A percentile compares a stretch with the other conserved stretches of the same genome.
Conservation (phyloP, 352 stramenopile species). For the Pythium coloratum region DNA sequence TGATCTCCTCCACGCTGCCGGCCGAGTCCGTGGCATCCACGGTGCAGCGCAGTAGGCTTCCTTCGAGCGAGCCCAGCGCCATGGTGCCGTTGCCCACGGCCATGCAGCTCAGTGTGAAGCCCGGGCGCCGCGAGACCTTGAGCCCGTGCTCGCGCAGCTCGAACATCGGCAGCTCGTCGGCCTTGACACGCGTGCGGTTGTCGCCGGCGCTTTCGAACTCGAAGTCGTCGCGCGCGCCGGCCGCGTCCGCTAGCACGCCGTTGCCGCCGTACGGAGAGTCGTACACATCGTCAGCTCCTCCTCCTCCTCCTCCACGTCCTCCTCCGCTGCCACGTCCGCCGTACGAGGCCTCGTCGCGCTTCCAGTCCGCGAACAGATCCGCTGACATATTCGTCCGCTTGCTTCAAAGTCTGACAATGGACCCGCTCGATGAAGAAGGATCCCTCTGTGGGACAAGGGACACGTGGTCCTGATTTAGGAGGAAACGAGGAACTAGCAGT, state of each 20-base stretch:
- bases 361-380: slow-evolving; percentile 89
- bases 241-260: slow-evolving; percentile 22
- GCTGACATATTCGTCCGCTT: slow-evolving; percentile 59
- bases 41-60: slow-evolving; percentile 76
- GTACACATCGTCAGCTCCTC: slow-evolving; percentile 29
- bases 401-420: not conserved
- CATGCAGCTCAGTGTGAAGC: slow-evolving; percentile 83
- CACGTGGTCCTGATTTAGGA: not conserved
- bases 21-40: slow-evolving; percentile 76
- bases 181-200: slow-evolving; percentile 43
- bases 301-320: slow-evolving; percentile 8
- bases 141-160: slow-evolving; percentile 85
- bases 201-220: slow-evolving; percentile 71
- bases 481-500: slow-evolving; percentile 17
- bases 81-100: slow-evolving; percentile 80
- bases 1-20: slow-evolving; percentile 82
- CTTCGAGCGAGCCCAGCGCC: slow-evolving; percentile 81
- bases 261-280: slow-evolving; percentile 40
- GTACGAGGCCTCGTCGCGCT: slow-evolving; percentile 72
- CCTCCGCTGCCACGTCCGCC: slow-evolving; percentile 17
- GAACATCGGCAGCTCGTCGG: slow-evolving; percentile 83
- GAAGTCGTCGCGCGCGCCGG: slow-evolving; percentile 62
- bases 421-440: slow-evolving; percentile 9
- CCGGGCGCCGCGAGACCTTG: slow-evolving; percentile 83
- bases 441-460: slow-evolving; percentile 1